Conservation (phyloP, 805 yeast species). For the Saccharomyces paradoxus region DNA sequence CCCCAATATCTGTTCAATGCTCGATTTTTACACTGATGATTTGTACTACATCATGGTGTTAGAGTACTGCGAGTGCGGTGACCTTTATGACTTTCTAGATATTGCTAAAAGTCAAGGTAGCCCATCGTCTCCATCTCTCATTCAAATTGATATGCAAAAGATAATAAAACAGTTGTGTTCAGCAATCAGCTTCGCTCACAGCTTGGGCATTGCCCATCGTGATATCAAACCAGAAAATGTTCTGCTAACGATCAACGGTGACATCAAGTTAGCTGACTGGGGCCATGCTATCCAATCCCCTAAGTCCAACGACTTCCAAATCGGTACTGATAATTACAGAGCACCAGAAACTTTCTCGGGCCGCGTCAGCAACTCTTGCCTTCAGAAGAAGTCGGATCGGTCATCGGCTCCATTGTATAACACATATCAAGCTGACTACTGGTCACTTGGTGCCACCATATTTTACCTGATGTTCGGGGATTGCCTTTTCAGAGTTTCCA, state of each 20-base stretch:
- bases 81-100: constrained; percentile 47
- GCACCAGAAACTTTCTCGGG: constrained; percentile 72
- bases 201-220: constrained; percentile 54
- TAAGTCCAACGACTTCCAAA: constrained; percentile 28
- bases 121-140: constrained; percentile 6
- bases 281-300: constrained; percentile 46
- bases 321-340: constrained; percentile 86
- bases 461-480: constrained; percentile 73
- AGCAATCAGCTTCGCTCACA: constrained; percentile 50
- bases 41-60: constrained; percentile 48
- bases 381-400: neutral
- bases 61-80: constrained; percentile 62
- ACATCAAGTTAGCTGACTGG: constrained; percentile 65
- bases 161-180: constrained; percentile 42
- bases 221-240: constrained; percentile 72
- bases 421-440: constrained; percentile 70
- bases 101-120: constrained; percentile 13
- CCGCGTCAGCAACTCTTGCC: neutral
- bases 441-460: constrained; percentile 82
- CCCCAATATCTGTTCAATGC: constrained; percentile 48
- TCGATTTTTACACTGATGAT: constrained; percentile 49
- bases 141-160: constrained; percentile 28
- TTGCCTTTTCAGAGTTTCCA: constrained; percentile 57
- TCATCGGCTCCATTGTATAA: constrained; percentile 39
- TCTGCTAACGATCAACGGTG: constrained; percentile 40